Base-by-base conservation (phyloP, 2,329 filamentous ascomycete genomes). In the Beauveria rudraprayagi region DNA sequence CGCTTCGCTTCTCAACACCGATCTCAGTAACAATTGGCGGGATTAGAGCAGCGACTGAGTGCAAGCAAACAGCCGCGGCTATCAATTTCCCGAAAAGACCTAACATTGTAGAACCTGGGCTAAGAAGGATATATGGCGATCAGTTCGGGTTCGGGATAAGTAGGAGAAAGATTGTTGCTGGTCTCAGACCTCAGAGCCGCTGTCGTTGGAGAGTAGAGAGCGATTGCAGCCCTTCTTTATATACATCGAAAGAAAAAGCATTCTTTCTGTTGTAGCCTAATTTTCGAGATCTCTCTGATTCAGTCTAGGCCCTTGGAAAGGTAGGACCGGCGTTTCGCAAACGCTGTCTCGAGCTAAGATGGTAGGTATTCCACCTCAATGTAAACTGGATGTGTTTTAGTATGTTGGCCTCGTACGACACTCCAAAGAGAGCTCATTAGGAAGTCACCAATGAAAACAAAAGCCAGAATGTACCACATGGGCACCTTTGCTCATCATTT, bases 1-100 rank as follows among this genome's bases (percentile, higher is more conserved):
- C 63, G 6, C 62, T 63, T 19, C 65, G 65, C 53, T 67, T 69
- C 24, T 67, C 54, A 28, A 67, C 26, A 22, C 28, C 53, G 52
- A 43, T 53, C 9, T 62, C 48, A 19, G 43, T 40, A 3, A 44
- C 37, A 19, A 66, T 56, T 7, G 70, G 67, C 6, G 63, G 61
- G 16, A 69, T 66, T 47, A 68, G 53, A 19, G 65, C 64, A 7
- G 67, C 41, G 43, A 66, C 50, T 17, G 66, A 65, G 28, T 69
- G 68, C 54, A 72, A 61, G 34, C 67, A 62, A 57, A 68, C 67
- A 44, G 72, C 48, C 34, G 70, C 19, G 30, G 67, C 69, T 63
- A 72, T 52, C 3, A 65, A 67, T 56, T 66, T 66, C 59, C 63
- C 55, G 43, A 73, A 52, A 19, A 70, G 59, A 56, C 64, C 62